Percentiles rank a stretch among this genome's conserved stretches.
These are phyloP conservation scores for Malus hybrid DNA, from an alignment of 331 rosid genomes.

Conservation along the genomic window DNA sequence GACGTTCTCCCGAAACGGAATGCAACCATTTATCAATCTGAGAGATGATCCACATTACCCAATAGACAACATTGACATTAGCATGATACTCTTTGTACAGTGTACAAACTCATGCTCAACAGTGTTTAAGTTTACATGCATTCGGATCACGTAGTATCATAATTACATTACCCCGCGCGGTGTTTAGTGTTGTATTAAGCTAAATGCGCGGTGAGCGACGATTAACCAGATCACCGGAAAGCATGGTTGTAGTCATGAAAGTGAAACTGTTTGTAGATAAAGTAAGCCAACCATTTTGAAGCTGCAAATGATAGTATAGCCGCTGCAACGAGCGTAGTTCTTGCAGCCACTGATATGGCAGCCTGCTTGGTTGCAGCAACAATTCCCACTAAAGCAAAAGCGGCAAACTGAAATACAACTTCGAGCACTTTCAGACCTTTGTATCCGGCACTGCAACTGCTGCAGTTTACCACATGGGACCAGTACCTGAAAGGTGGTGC, in stretches of 20 bases:
- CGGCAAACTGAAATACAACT: slow-evolving; percentile 50
- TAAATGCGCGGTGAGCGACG: background rate
- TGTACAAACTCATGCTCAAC: no score
- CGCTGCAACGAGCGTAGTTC: slow-evolving; percentile 39
- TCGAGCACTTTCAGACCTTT: slow-evolving; percentile 63
- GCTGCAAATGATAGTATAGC: slow-evolving; percentile 60
- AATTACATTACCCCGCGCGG: background rate
- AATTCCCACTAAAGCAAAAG: slow-evolving; percentile 59
- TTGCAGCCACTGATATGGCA: slow-evolving; percentile 26
- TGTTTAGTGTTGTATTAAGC: background rate
- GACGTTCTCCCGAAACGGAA: no score
- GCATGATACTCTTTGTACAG: background rate
- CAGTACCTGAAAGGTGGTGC: slow-evolving; percentile 47
- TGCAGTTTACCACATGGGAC: slow-evolving; percentile 81
- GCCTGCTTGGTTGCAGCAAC: slow-evolving; percentile 59
- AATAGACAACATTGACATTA: background rate
- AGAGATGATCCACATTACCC: no score
- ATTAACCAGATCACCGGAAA: slow-evolving; percentile 28
- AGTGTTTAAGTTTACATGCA: background rate
- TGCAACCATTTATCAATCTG: no score
- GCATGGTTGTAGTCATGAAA: slow-evolving; percentile 83
- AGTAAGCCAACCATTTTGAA: slow-evolving; percentile 71
- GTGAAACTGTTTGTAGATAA: slow-evolving; percentile 64
- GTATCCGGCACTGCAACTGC: slow-evolving; percentile 62
- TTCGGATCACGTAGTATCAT: background rate